A percentile compares a stretch with the other conserved stretches of the same genome.
Conservation (phyloP, 345 rosid genomes). For the Citrus sp. region DNA sequence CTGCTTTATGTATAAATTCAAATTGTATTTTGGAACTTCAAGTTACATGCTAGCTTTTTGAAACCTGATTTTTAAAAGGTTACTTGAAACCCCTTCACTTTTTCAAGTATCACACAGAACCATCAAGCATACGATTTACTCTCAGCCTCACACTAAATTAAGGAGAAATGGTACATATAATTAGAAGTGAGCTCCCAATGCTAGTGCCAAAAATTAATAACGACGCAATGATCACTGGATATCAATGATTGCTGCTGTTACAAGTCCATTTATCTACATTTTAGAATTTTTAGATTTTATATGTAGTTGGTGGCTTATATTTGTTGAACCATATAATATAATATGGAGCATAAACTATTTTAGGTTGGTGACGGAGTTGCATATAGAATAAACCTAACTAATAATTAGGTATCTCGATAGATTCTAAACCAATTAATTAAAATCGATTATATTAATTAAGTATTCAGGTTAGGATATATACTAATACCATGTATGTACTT, state of each 20-base stretch:
- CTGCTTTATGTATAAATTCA: background rate
- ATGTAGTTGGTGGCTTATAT: constrained; percentile 5
- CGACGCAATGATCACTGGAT: background rate
- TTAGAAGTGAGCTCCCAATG: background rate
- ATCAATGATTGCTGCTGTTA: background rate
- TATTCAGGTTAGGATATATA: no score
- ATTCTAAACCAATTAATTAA: background rate
- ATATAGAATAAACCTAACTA: background rate
- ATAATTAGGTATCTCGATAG: background rate
- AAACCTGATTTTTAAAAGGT: background rate
- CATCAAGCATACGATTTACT: no score
- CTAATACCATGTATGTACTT: no score
- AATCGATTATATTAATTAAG: background rate
- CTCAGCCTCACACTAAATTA: no score
- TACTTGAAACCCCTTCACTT: background rate
- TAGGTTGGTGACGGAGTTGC: constrained; percentile 2
- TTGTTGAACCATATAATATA: constrained; percentile 1
- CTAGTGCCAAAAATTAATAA: background rate
- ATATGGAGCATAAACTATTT: constrained; percentile 5
- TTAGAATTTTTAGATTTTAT: background rate
- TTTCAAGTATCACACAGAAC: background rate
- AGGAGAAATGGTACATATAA: background rate
- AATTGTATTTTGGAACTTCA: background rate
- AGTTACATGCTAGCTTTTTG: background rate
- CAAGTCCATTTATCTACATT: background rate